phyloP scores from a whole-genome alignment of 257 asterid genomes.

The Jaltomata sinuosa region DNA sequence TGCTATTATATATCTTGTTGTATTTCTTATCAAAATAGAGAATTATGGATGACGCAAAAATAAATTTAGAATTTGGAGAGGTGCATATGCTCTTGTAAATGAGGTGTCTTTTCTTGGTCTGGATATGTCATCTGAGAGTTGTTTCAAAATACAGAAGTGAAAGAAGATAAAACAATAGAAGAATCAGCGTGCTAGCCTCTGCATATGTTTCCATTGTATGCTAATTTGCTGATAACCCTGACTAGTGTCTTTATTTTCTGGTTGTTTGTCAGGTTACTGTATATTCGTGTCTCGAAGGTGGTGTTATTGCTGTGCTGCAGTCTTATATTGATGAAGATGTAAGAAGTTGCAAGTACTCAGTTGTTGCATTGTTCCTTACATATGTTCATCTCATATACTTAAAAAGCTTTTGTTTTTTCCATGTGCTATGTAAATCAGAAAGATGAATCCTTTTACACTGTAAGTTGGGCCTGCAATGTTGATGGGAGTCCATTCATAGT shows the following conservation, averaged over 20 bases:
- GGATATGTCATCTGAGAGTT: background rate
- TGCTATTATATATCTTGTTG: background rate
- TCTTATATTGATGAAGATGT: constrained; percentile 98
- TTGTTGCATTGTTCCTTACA: background rate
- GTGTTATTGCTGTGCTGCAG: constrained; percentile 92
- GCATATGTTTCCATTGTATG: background rate
- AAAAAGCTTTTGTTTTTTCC: constrained; percentile 20
- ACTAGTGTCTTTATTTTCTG: background rate
- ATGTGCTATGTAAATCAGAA: constrained; percentile 59
- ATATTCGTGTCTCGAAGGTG: constrained; percentile 78
- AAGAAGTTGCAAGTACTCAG: constrained; percentile 15
- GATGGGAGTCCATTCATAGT: constrained; percentile 78
- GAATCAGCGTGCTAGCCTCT: background rate
- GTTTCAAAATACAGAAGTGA: background rate
- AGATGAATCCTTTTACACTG: constrained; percentile 95
- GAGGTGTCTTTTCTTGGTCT: background rate
- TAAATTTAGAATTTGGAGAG: background rate
- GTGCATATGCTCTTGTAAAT: background rate
- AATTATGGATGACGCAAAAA: background rate
- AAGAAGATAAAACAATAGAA: background rate
- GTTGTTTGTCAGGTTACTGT: constrained; percentile 68
- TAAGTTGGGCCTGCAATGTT: constrained; percentile 90
- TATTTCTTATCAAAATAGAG: background rate
- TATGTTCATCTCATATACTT: constrained; percentile 12
- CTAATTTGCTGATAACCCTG: background rate